Conservation (phyloP, 495 filamentous ascomycete species). For the Neurospora sp. region DNA sequence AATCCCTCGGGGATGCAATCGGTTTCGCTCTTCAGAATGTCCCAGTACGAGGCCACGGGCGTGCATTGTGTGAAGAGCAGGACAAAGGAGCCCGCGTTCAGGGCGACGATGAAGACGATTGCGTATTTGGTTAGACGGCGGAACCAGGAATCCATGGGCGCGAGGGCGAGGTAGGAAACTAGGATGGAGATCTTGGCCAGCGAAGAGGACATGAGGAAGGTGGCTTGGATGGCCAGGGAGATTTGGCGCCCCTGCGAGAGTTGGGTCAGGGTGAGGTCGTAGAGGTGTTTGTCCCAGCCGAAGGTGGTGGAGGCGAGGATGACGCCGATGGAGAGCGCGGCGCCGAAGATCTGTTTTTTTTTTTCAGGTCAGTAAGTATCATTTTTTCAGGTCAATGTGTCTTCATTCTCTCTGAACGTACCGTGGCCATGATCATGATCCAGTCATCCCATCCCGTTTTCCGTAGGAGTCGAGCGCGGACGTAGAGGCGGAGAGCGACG, state of each 20-base stretch:
- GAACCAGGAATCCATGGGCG: constrained; percentile 27
- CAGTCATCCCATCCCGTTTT: constrained; percentile 18
- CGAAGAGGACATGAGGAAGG: constrained; percentile 17
- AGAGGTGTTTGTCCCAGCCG: constrained; percentile 22
- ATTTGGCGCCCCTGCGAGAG: constrained; percentile 13
- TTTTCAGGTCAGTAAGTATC: no score
- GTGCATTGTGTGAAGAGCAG: constrained; percentile 26
- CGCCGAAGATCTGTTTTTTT: constrained; percentile 12
- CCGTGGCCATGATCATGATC: constrained; percentile 19
- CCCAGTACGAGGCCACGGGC: constrained; percentile 29
- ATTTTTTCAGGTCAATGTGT: no score
- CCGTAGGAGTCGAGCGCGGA: constrained; percentile 7
- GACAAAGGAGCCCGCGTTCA: constrained; percentile 17
- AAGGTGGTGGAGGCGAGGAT: constrained; percentile 13
- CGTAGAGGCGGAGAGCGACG: constrained; percentile 17
- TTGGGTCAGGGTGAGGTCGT: constrained; percentile 9
- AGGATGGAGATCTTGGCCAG: constrained; percentile 42
- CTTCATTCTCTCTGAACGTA: background rate
- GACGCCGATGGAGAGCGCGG: constrained; percentile 12
- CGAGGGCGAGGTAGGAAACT: constrained; percentile 41
- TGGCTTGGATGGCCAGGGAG: constrained; percentile 18
- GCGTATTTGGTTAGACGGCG: constrained; percentile 20
- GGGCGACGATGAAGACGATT: constrained; percentile 14
- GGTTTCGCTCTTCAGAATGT: background rate
- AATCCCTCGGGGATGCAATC: constrained; percentile 21